Percentiles rank a stretch among this genome's conserved stretches.
phyloP scores from a whole-genome alignment of 1,284 basidiomycete species.

The Inonotus hispidus region DNA sequence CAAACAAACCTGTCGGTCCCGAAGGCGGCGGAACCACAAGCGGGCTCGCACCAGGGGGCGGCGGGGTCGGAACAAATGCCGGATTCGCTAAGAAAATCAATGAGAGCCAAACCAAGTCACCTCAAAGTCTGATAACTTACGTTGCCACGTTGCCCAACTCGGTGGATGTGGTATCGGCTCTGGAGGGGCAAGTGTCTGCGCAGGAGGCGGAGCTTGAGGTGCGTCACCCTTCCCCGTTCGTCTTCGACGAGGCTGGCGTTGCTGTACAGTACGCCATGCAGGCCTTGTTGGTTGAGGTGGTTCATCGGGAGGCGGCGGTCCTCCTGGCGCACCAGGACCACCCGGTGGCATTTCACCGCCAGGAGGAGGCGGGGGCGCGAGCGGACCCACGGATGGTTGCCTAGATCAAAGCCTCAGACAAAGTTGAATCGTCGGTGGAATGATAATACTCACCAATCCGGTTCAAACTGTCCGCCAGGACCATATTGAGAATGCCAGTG shows the following conservation, averaged over 20 bases:
- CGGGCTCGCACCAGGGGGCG: conserved; percentile 44
- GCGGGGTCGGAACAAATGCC: conserved; percentile 41
- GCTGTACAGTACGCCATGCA: conserved; percentile 21
- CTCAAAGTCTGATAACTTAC: conserved; percentile 36
- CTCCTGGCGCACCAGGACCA: too few species aligned
- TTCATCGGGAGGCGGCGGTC: conserved; percentile 23
- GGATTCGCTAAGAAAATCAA: conserved; percentile 41
- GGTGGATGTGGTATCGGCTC: conserved; percentile 34
- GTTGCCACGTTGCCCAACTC: conserved; percentile 67
- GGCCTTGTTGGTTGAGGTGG: conserved; percentile 20
- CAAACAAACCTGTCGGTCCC: conserved; percentile 55
- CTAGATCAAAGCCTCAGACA: conserved; percentile 26
- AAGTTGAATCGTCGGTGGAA: not conserved
- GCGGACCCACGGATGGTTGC: conserved; percentile 39
- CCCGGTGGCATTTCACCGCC: conserved; percentile 25
- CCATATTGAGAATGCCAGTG: conserved; percentile 65
- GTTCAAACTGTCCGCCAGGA: conserved; percentile 70
- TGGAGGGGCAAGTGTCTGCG: conserved; percentile 18
- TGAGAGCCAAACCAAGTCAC: not conserved
- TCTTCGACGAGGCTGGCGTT: conserved; percentile 18
- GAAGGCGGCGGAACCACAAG: conserved; percentile 45
- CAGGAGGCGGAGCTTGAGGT: conserved; percentile 10
- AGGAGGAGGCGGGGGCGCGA: conserved; percentile 30
- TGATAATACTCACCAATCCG: conserved; percentile 48
- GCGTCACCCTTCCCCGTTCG: conserved; percentile 4